Percentiles rank a stretch among this genome's conserved stretches.
These are phyloP conservation scores for Chaetomiaceae sp. DNA, from an alignment of 2,329 filamentous ascomycete species.

Conservation along the genomic window DNA sequence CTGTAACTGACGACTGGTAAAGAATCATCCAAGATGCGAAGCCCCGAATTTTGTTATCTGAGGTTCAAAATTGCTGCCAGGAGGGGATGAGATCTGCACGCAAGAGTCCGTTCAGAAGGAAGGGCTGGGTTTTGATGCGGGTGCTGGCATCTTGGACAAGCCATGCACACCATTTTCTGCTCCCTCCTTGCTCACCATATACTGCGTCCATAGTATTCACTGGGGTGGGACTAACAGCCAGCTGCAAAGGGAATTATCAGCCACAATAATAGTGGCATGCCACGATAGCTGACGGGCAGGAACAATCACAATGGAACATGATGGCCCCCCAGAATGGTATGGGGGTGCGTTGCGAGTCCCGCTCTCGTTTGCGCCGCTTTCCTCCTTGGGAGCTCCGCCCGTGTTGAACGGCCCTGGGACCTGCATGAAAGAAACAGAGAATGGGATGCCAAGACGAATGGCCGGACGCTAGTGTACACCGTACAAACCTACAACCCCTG, in stretches of 20 bases:
- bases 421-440: slow-evolving; percentile 5
- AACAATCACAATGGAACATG: slow-evolving; percentile 2
- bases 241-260: not conserved
- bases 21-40: no score
- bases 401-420: slow-evolving; percentile 7
- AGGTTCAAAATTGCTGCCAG: no score
- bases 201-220: not conserved
- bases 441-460: slow-evolving; percentile 10
- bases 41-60: no score
- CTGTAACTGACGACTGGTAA: no score
- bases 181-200: no score
- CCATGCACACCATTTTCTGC: no score
- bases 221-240: not conserved
- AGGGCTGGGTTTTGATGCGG: not conserved
- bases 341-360: not conserved
- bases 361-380: slow-evolving; percentile 10
- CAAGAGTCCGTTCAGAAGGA: no score
- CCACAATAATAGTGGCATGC: not conserved
- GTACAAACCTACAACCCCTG: no score
- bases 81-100: no score
- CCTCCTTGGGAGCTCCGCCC: slow-evolving; percentile 3
- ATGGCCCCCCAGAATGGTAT: not conserved
- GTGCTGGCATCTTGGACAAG: not conserved
- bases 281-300: not conserved
- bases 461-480: slow-evolving; percentile 8